Percentiles rank a stretch among this genome's conserved stretches.
These are phyloP conservation scores for Glycine soja DNA, from an alignment of 306 rosid genomes.

Conservation along the genomic window DNA sequence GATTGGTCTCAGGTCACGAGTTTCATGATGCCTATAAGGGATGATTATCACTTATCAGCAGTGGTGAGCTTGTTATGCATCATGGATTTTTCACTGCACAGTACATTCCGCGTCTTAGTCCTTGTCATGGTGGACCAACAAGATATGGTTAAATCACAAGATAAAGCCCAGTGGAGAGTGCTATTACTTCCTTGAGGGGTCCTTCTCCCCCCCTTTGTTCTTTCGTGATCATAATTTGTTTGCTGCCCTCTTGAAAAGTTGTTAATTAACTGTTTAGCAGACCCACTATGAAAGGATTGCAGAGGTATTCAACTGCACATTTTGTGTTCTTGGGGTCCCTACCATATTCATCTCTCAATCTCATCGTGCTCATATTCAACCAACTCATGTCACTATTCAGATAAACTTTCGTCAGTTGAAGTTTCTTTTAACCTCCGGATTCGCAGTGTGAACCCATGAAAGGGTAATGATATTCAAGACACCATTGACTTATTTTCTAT, in stretches of 20 bases:
- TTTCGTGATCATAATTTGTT: slow-evolving; percentile 23
- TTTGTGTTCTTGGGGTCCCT: slow-evolving; percentile 34
- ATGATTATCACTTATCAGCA: slow-evolving; percentile 8
- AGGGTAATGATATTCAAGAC: neutral
- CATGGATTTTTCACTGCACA: slow-evolving; percentile 33
- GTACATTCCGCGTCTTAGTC: slow-evolving; percentile 37
- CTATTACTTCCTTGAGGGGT: slow-evolving; percentile 17
- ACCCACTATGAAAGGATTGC: slow-evolving; percentile 41
- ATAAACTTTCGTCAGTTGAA: neutral
- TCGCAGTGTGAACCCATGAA: neutral
- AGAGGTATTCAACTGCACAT: slow-evolving; percentile 41
- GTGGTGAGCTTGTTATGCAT: slow-evolving; percentile 44
- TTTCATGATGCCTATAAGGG: slow-evolving; percentile 30
- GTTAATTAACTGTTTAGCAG: slow-evolving; percentile 4
- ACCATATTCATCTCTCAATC: neutral
- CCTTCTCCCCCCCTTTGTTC: slow-evolving; percentile 29
- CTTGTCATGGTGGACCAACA: slow-evolving; percentile 58
- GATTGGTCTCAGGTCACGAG: slow-evolving; percentile 36
- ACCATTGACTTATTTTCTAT: neutral
- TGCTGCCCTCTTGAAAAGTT: neutral
- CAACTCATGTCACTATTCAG: neutral
- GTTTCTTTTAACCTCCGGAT: slow-evolving; percentile 1
- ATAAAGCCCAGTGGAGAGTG: slow-evolving; percentile 38
- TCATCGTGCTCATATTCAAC: neutral
- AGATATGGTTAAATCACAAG: slow-evolving; percentile 22